Conservation (phyloP, 1,284 basidiomycete genomes). For the Ceratobasidium sp. region DNA sequence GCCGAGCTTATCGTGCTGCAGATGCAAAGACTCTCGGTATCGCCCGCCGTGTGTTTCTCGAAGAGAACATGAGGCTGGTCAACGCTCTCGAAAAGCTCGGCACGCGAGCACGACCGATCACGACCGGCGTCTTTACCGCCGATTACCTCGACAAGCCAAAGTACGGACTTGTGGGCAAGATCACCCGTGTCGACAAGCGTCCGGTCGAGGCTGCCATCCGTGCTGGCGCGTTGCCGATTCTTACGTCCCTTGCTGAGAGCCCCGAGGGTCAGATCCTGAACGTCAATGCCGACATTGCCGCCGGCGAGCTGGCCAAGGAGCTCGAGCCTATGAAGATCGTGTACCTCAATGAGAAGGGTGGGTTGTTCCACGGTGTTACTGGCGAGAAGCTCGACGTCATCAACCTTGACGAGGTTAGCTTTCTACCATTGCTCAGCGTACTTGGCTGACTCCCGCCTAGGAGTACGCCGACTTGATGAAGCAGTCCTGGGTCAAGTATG, state of each 20-base stretch:
- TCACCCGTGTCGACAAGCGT: slow-evolving; percentile 91
- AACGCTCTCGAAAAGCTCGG: slow-evolving; percentile 90
- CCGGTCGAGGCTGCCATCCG: slow-evolving; percentile 94
- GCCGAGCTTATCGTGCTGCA: slow-evolving; percentile 10
- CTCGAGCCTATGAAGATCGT: slow-evolving; percentile 99
- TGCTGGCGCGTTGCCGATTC: slow-evolving; percentile 91
- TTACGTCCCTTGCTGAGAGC: slow-evolving; percentile 91
- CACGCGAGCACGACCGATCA: slow-evolving; percentile 93
- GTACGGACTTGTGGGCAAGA: slow-evolving; percentile 94
- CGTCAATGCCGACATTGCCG: slow-evolving; percentile 96
- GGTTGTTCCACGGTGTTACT: slow-evolving; percentile 95
- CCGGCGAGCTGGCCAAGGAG: slow-evolving; percentile 94
- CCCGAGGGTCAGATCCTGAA: slow-evolving; percentile 94
- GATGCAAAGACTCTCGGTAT: slow-evolving; percentile 92
- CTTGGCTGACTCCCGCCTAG: slow-evolving; percentile 55
- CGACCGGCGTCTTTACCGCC: slow-evolving; percentile 94
- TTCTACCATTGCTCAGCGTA: neutral
- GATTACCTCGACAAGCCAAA: slow-evolving; percentile 93
- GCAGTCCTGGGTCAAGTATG: slow-evolving; percentile 99
- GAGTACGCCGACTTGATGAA: slow-evolving; percentile 98
- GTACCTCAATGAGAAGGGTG: slow-evolving; percentile 98
- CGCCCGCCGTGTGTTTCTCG: slow-evolving; percentile 93
- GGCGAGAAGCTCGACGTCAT: slow-evolving; percentile 95
- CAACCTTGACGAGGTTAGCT: slow-evolving; percentile 91
- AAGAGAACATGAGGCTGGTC: slow-evolving; percentile 94